Base-by-base conservation (phyloP, 305 asterid genomes). In the Solanum hybrid region DNA sequence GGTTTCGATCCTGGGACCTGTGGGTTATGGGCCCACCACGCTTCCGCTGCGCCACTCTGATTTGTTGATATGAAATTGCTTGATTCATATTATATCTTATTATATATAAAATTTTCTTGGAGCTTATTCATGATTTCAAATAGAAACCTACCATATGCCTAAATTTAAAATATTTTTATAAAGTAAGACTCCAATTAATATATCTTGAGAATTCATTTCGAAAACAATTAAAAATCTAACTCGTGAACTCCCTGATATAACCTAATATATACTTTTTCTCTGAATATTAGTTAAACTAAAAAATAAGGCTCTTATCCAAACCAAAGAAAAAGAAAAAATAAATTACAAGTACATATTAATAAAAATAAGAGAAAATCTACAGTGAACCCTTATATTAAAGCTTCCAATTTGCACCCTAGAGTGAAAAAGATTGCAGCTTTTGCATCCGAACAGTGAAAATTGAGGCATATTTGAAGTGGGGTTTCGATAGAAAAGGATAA, bases 1-100 rank as follows among this genome's bases (percentile, higher is more conserved):
- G 84, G 84, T 78, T 78, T 35, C 84, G 84, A 78, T 78, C 84
- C 84, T 78, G 84, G 84, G 97, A 94, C 96, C 96, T 94, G 95
- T 96, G 96, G 97, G 98, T 96, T 96, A 95, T 96, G 98, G 98
- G 97, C 97, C 97, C 97, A 95, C 96, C 97, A 96, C 97, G 95
- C 98, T 96, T 95, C 95, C 97, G 94, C 96, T 95, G 96, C 96
- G 95, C 97, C 98, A 96, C 98, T 96, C 93, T 96, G 76, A 69
- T 24, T 11, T 71, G 77, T 5, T 71, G 77, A 5, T 10, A 11
- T 1, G 1, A 34, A 34, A 0, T 1, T 26, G 32, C 76, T 69
- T 69, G 2, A 10, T 66, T 69, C 0, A 7, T 20, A 0, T 66
- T 24, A 4, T 16, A 51, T 16, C 4, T 51, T 51, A 16, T 16